These are phyloP conservation scores for Daldinia grandis DNA, from an alignment of 495 filamentous ascomycete genomes.

Conservation along the genomic window DNA sequence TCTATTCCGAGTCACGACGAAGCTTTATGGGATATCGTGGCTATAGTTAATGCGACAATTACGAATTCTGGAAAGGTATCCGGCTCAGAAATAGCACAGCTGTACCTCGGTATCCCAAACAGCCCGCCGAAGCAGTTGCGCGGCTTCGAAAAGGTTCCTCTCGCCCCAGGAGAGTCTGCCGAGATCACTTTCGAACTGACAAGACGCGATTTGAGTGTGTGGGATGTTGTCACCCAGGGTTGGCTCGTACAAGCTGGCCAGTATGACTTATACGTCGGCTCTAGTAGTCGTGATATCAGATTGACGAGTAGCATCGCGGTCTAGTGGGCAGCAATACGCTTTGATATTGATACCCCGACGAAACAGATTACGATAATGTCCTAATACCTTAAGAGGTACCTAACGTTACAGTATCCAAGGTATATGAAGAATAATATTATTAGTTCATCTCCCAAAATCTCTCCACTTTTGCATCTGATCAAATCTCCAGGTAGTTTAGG, in stretches of 20 bases:
- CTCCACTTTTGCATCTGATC: too few species aligned
- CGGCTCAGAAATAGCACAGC: conserved; percentile 77
- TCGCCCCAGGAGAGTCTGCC: conserved; percentile 61
- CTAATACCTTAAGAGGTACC: not conserved
- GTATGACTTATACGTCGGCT: conserved; percentile 56
- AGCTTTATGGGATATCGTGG: conserved; percentile 67
- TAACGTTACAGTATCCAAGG: not conserved
- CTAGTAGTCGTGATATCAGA: conserved; percentile 60
- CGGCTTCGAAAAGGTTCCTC: conserved; percentile 75
- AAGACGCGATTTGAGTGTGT: conserved; percentile 71
- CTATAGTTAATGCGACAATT: conserved; percentile 64
- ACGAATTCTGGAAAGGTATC: conserved; percentile 69
- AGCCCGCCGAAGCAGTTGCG: conserved; percentile 74
- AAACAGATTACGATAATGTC: not conserved
- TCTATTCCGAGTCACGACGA: conserved; percentile 60
- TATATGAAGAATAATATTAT: not conserved
- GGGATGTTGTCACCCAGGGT: conserved; percentile 81
- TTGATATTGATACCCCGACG: not conserved
- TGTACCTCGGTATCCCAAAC: conserved; percentile 67
- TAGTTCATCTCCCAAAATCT: not conserved
- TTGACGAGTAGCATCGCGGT: conserved; percentile 41
- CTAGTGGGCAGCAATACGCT: conserved; percentile 18
- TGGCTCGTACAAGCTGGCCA: conserved; percentile 72
- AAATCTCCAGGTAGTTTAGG: too few species aligned
- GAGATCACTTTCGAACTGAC: conserved; percentile 71